These are phyloP conservation scores for Hippophae rhamnoides DNA, from an alignment of 306 rosid species.

Conservation along the genomic window DNA sequence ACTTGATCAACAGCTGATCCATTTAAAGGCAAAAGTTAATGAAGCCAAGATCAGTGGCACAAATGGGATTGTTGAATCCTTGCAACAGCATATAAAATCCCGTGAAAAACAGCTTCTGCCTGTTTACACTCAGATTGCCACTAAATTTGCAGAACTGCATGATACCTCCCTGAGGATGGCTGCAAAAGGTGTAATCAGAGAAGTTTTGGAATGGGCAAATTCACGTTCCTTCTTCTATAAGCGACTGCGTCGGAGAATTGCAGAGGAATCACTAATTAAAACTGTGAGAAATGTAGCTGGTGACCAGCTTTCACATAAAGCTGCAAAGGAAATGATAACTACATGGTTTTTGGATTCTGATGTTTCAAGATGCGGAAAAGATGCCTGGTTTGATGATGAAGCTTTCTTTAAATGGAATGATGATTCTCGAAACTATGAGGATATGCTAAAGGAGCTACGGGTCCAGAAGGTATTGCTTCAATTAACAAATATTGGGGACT, in stretches of 20 bases:
- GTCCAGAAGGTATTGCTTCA: conserved; percentile 75
- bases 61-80: conserved; percentile 38
- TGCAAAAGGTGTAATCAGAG: conserved; percentile 77
- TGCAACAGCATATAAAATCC: conserved; percentile 63
- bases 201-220: conserved; percentile 74
- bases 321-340: conserved; percentile 54
- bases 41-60: conserved; percentile 53
- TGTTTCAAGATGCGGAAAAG: conserved; percentile 36
- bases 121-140: conserved; percentile 85
- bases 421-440: conserved; percentile 48
- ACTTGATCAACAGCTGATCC: conserved; percentile 68
- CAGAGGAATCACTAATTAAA: conserved; percentile 68
- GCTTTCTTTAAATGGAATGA: conserved; percentile 84
- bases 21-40: conserved; percentile 60
- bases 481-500: conserved; percentile 58
- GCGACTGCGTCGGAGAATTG: conserved; percentile 69
- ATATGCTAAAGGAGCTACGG: conserved; percentile 68
- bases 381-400: conserved; percentile 70
- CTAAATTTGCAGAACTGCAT: conserved; percentile 86
- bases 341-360: conserved; percentile 63
- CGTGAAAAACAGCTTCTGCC: conserved; percentile 95
- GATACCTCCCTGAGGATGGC: conserved; percentile 96
- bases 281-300: conserved; percentile 74
- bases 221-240: conserved; percentile 70
- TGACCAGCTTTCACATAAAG: conserved; percentile 54